Evolutionary conservation across 495 filamentous ascomycete species (phyloP).

Genomic region (Tuber indicum): DNA sequence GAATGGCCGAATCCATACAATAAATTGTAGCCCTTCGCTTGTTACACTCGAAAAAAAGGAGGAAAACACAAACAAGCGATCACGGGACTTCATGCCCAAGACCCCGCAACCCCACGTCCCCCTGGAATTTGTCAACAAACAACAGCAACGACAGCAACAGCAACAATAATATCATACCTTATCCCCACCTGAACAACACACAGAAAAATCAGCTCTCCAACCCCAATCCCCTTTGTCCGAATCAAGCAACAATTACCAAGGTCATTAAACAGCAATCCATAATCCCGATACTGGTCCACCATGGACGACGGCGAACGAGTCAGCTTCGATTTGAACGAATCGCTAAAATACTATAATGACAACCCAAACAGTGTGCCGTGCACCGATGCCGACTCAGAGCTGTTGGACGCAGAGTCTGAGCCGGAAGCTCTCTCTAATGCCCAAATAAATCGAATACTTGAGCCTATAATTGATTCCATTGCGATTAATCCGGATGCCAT

Average conservation of each 20-base stretch:
- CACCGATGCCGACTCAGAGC: conserved; percentile 74
- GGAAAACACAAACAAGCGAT: neutral
- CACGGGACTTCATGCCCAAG: neutral
- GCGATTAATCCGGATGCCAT: conserved; percentile 87
- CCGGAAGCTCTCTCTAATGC: conserved; percentile 72
- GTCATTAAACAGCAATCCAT: neutral
- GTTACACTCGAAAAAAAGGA: neutral
- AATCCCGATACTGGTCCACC: conserved; percentile 34
- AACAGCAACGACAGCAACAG: conserved; percentile 5
- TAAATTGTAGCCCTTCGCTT: neutral
- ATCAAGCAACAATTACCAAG: neutral
- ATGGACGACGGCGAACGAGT: conserved; percentile 63
- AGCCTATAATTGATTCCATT: conserved; percentile 88
- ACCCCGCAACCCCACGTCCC: conserved; percentile 5
- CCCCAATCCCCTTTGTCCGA: neutral
- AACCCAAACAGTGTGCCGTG: conserved; percentile 77
- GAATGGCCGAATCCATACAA: neutral
- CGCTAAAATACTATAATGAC: conserved; percentile 90
- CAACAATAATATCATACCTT: neutral
- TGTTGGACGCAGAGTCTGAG: conserved; percentile 87
- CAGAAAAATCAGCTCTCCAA: neutral
- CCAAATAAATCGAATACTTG: conserved; percentile 68
- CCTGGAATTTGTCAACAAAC: conserved; percentile 11
- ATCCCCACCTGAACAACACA: neutral
- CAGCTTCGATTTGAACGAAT: conserved; percentile 90